A percentile compares a stretch with the other conserved stretches of the same genome.
Conservation (phyloP, 2,329 filamentous ascomycete genomes). For the Cercospora sp. region DNA sequence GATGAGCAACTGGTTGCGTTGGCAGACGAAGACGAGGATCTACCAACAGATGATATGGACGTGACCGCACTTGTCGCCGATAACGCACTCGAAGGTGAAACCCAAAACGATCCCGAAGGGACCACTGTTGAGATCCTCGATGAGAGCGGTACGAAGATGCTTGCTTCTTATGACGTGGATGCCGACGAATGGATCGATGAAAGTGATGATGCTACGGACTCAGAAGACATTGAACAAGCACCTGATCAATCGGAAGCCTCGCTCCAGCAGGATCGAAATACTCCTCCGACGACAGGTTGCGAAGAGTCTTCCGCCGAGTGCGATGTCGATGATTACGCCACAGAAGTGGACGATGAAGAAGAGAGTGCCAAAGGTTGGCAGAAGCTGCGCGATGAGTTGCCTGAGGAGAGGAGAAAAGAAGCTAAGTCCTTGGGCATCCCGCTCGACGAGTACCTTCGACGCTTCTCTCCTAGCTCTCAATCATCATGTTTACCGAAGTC, state of each 20-base stretch:
- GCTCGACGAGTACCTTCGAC: conserved; percentile 9
- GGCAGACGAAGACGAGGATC: conserved; percentile 25
- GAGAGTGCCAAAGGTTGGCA: conserved; percentile 11
- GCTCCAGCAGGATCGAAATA: not conserved
- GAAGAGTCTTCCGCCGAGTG: not conserved
- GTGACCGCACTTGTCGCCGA: conserved; percentile 9
- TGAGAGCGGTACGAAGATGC: conserved; percentile 28
- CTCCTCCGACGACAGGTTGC: not conserved
- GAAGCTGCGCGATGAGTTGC: conserved; percentile 11
- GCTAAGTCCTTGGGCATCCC: conserved; percentile 12
- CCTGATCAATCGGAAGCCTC: not conserved
- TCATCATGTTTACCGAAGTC: not conserved
- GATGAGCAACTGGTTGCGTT: conserved; percentile 29
- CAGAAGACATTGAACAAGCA: not conserved
- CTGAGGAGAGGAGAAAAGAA: conserved; percentile 8
- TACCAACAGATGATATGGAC: conserved; percentile 4
- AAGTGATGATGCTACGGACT: conserved; percentile 12
- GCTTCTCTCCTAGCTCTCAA: conserved; percentile 4
- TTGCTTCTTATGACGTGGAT: conserved; percentile 19
- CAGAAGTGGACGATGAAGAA: conserved; percentile 27
- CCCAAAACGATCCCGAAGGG: conserved; percentile 22
- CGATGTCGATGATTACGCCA: conserved; percentile 11
- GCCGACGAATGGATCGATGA: conserved; percentile 34
- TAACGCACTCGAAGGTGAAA: not conserved
- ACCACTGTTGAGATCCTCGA: conserved; percentile 33